Base-by-base conservation (phyloP, 495 filamentous ascomycete species). In the Tetracladium setigerum region DNA sequence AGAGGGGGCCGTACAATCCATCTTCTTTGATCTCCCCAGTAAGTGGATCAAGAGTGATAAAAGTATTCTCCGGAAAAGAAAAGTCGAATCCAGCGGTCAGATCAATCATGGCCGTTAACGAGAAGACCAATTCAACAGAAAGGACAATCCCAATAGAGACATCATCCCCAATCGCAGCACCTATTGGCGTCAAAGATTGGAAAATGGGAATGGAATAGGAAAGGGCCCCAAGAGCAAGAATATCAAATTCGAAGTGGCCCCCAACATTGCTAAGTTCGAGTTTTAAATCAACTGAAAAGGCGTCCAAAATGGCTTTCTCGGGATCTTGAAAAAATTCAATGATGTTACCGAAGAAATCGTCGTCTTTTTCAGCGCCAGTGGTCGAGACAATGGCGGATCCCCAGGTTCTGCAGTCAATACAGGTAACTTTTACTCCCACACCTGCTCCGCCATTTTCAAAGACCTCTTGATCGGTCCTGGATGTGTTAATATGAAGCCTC, bases 21-120 rank as follows among this genome's bases (percentile, higher is more conserved):
- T 58, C 53, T 19, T 68, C 56, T 3, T 63, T 47, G 43, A 70
- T 67, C 39, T 66, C 56, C n/a, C 67, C 67, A 32, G 52, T 58
- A 5, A 70, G 46, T 44, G 68, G 59, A 24, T 67, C 62, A 31
- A 67, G 60, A 44, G 62, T 62, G 17, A 70, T 50, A 33, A 37
- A 62, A 9, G 67, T 60, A 11, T 58, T 63, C 14, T 68, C 65
- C 18, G 63, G 58, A 18, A 70, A 56, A 42, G 60, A 59, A 10
- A 70, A 55, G 43, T 66, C 62, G 39, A 70, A 65, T 38, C 67
- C 67, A 39, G 62, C 66, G 17, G 60, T 59, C 24, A 70, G 50
- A 54, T 70, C 67, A 41, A 70, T 57, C 30, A 55, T 58, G 13
- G 58, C 62, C 32, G 62, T 53, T 40, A 67, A 49, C 52, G 64